Evolutionary conservation across 306 rosid genomes (phyloP).

Genomic region (Cicer judaicum): DNA sequence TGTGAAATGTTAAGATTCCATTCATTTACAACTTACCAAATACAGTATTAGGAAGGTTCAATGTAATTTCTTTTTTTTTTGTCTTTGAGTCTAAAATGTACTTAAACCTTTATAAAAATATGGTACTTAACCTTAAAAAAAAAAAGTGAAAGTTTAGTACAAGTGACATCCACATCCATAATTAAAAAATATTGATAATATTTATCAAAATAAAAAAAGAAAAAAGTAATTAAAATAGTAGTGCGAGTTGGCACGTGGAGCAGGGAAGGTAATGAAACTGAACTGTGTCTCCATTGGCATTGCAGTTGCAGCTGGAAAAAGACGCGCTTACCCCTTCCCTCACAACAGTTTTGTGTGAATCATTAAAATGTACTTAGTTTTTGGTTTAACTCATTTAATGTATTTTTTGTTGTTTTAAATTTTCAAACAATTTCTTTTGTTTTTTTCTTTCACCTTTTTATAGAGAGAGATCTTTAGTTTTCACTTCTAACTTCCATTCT

Average conservation of each 20-base stretch:
- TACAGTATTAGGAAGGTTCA: too few relatives aligned
- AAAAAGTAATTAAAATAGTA: neutral
- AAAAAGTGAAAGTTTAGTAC: too few relatives aligned
- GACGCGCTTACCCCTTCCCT: conserved; percentile 33
- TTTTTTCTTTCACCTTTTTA: conserved; percentile 2
- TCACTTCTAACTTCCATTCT: conserved; percentile 34
- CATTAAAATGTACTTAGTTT: conserved; percentile 29
- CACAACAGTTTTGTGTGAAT: conserved; percentile 2
- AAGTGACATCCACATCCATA: too few relatives aligned
- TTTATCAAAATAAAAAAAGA: too few relatives aligned
- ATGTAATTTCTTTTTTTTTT: too few relatives aligned
- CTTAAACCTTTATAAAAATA: too few relatives aligned
- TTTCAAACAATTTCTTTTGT: conserved; percentile 6
- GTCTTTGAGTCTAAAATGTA: too few relatives aligned
- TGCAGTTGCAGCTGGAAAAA: conserved; percentile 49
- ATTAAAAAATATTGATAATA: too few relatives aligned
- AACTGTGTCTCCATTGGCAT: conserved; percentile 34
- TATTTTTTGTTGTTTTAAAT: conserved; percentile 1
- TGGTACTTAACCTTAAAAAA: too few relatives aligned
- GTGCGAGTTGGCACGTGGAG: conserved; percentile 46
- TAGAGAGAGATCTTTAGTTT: conserved; percentile 39
- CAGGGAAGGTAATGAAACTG: conserved; percentile 27
- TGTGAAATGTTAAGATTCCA: too few relatives aligned
- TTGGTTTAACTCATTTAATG: conserved; percentile 49
- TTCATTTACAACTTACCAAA: too few relatives aligned